These are phyloP conservation scores for Ceratobasidium sp. DNA, from an alignment of 1,284 basidiomycete species.

Conservation along the genomic window DNA sequence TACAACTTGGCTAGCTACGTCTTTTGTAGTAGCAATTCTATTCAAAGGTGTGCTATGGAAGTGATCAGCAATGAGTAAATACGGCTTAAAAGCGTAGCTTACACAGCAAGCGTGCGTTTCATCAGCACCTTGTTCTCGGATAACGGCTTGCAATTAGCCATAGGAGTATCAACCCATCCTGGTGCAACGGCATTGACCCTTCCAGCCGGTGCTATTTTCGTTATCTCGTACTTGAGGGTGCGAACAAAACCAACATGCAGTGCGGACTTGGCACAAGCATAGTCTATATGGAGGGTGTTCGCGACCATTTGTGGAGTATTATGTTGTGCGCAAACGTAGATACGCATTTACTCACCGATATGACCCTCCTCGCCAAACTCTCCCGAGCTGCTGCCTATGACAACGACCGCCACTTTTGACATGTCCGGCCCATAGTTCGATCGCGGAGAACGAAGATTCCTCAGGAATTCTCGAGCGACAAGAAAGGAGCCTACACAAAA, in stretches of 20 bases:
- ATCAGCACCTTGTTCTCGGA: conserved; percentile 43
- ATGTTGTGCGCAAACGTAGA: neutral
- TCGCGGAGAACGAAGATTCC: conserved; percentile 41
- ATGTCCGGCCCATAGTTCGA: conserved; percentile 37
- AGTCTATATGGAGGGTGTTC: conserved; percentile 41
- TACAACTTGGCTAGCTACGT: conserved; percentile 47
- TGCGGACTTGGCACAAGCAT: conserved; percentile 45
- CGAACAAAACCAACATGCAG: conserved; percentile 48
- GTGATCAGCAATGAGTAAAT: neutral
- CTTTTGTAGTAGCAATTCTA: conserved; percentile 48
- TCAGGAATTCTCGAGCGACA: conserved; percentile 45
- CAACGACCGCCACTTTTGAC: conserved; percentile 44
- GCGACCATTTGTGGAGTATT: neutral
- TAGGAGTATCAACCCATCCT: conserved; percentile 47
- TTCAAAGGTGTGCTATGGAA: conserved; percentile 46
- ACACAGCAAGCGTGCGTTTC: conserved; percentile 45
- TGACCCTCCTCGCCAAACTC: conserved; percentile 48
- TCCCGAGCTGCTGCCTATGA: conserved; percentile 48
- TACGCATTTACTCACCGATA: conserved; percentile 15
- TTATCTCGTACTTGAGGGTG: conserved; percentile 50
- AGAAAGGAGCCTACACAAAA: conserved; percentile 46
- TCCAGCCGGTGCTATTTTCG: conserved; percentile 45
- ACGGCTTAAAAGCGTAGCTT: conserved; percentile 21
- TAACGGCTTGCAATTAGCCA: conserved; percentile 46
- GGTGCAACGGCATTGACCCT: conserved; percentile 48